These are phyloP conservation scores for Chionographis japonica DNA, from an alignment of 106 monocot species.

Conservation along the genomic window DNA sequence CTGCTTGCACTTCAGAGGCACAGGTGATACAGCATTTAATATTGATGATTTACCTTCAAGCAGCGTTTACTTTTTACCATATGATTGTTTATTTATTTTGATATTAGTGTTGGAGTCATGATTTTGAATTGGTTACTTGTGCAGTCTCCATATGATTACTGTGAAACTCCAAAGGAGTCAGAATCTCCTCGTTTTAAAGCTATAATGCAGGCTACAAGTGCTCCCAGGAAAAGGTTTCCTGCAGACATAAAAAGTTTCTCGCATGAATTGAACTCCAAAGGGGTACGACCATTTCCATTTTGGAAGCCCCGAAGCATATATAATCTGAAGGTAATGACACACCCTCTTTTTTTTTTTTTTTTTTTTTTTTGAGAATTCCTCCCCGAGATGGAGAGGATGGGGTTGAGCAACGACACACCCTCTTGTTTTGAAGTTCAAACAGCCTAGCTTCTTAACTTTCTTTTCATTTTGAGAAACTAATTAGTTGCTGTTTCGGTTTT, in stretches of 20 bases:
- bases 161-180: slow-evolving; percentile 89
- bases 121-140: slow-evolving; percentile 18
- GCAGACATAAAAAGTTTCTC: slow-evolving; percentile 90
- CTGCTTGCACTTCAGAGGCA: slow-evolving; percentile 37
- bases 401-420: background rate
- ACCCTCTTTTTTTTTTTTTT: background rate
- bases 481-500: background rate
- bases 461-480: slow-evolving; percentile 2
- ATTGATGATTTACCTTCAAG: background rate
- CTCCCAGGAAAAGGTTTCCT: slow-evolving; percentile 82
- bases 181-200: slow-evolving; percentile 98
- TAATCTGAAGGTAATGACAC: slow-evolving; percentile 67
- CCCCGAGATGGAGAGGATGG: too few species aligned
- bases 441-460: background rate
- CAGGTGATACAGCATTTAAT: slow-evolving; percentile 28
- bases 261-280: slow-evolving; percentile 93
- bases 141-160: slow-evolving; percentile 72
- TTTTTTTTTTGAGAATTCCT: too few species aligned
- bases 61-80: background rate
- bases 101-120: background rate
- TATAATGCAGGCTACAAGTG: slow-evolving; percentile 95
- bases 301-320: slow-evolving; percentile 72
- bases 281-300: slow-evolving; percentile 93
- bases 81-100: slow-evolving; percentile 1
- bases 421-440: background rate